phyloP scores from a whole-genome alignment of 2,329 filamentous ascomycete species.

The Phaeosphaeria sp. region DNA sequence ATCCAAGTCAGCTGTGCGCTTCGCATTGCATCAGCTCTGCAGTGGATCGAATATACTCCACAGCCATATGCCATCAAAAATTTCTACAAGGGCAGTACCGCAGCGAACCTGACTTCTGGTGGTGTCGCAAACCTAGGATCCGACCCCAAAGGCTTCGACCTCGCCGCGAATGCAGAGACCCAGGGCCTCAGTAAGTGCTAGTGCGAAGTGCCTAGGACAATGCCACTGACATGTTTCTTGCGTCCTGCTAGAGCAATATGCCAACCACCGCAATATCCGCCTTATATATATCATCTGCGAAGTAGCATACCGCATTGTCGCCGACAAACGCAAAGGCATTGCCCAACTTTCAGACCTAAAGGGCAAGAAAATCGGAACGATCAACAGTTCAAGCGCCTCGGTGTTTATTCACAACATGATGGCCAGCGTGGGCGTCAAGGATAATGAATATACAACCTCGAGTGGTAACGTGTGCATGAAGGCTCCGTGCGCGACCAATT shows the following conservation, averaged over 20 bases:
- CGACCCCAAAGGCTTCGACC: conserved; percentile 25
- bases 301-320: conserved; percentile 35
- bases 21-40: conserved; percentile 24
- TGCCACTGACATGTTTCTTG: background rate
- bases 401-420: conserved; percentile 31
- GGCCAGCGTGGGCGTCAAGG: conserved; percentile 20
- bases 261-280: conserved; percentile 29
- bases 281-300: conserved; percentile 38
- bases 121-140: conserved; percentile 29
- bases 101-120: conserved; percentile 15
- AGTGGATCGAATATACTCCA: conserved; percentile 36
- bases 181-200: conserved; percentile 21
- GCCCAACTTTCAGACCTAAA: conserved; percentile 27
- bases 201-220: background rate
- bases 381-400: conserved; percentile 18
- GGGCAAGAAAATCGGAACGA: conserved; percentile 32
- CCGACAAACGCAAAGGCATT: conserved; percentile 23
- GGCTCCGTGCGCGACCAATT: conserved; percentile 24
- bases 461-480: conserved; percentile 28
- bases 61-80: conserved; percentile 32
- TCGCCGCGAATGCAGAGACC: conserved; percentile 39
- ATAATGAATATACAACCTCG: conserved; percentile 22
- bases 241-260: conserved; percentile 15
- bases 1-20: background rate
- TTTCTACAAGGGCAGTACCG: conserved; percentile 28